Evolutionary conservation across 179 eudicot genomes (phyloP), one percentile per base, ranked within the genome.

Genomic region (Beta lomatogona): DNA sequence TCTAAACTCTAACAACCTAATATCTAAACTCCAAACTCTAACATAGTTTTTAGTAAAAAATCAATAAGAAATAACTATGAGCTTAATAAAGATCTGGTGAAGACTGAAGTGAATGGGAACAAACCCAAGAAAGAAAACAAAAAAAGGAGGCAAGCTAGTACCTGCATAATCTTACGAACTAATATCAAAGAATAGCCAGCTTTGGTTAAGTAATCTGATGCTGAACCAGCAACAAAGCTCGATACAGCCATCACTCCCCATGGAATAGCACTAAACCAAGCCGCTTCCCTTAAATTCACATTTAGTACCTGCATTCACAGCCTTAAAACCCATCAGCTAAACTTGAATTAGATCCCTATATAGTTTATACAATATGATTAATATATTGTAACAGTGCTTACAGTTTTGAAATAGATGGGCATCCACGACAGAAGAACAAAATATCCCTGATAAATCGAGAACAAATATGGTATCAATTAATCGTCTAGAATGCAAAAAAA

Each of bases 181-280:
- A 86, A 82, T 69, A 94, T 91, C 77, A 91, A 75, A 6, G 91
- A 85, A 73, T 86, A 89, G 3, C 94, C 98, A 0, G 81, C 59
- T 90, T 88, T 86, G 83, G 94, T 94, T 16, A 96, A 79, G 84
- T 76, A 86, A 86, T 96, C 98, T 16, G 99, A 92, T 59, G 86
- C 28, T 63, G 89, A 89, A 60, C 99, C 98, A 52, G 97, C 99
- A 72, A 85, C 71, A 75, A 88, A 94, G 81, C 99, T 93, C 7
- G 98, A 90, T 53, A 96, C 76, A 3, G 99, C 98, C 98, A 94
- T 96, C 66, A 91, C 79, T 76, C 93, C 98, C 99, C 98, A 96
- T 5, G 99, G 99, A 55, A 94, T 92, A 5, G 99, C 99, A 77
- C 99, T 96, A 46, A 96, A 96, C 99, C 97, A 96, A 50, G 99